These are phyloP conservation scores for Leccinum olivaceopallidum DNA, from an alignment of 768 basidiomycete species.

Conservation along the genomic window DNA sequence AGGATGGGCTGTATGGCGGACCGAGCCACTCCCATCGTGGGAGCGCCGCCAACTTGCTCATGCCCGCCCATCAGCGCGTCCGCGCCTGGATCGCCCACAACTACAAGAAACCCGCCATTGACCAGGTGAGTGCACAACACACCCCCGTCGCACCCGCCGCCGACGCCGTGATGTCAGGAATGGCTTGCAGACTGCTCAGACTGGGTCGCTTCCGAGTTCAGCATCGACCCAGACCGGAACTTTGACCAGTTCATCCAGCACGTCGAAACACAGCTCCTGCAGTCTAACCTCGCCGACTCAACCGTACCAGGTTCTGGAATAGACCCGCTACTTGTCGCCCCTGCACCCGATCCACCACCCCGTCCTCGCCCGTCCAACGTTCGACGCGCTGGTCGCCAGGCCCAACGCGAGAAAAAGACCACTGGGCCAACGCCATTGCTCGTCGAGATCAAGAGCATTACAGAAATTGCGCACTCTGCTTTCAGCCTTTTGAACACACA, in stretches of 20 bases:
- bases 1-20: conserved; percentile 1
- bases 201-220: conserved; percentile 55
- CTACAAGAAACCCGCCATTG: conserved; percentile 64
- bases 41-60: conserved; percentile 1
- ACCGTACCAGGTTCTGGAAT: conserved; percentile 72
- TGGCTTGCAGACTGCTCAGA: conserved; percentile 76
- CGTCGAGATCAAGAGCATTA: conserved; percentile 76
- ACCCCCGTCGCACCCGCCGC: not conserved
- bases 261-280: conserved; percentile 66
- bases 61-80: conserved; percentile 35
- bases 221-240: conserved; percentile 46
- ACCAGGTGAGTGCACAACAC: conserved; percentile 45
- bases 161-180: conserved; percentile 43
- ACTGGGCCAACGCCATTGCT: conserved; percentile 52
- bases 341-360: conserved; percentile 9
- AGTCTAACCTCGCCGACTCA: conserved; percentile 72
- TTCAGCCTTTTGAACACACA: conserved; percentile 74
- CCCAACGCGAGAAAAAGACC: conserved; percentile 20
- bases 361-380: conserved; percentile 6
- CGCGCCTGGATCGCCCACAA: conserved; percentile 51
- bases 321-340: conserved; percentile 21
- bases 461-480: conserved; percentile 83
- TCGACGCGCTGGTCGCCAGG: conserved; percentile 6
- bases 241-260: conserved; percentile 53
- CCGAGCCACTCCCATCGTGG: conserved; percentile 10